Evolutionary conservation across 495 filamentous ascomycete genomes (phyloP), one percentile per base, ranked within the genome.

Genomic region (Hypoxylon subgilvum): DNA sequence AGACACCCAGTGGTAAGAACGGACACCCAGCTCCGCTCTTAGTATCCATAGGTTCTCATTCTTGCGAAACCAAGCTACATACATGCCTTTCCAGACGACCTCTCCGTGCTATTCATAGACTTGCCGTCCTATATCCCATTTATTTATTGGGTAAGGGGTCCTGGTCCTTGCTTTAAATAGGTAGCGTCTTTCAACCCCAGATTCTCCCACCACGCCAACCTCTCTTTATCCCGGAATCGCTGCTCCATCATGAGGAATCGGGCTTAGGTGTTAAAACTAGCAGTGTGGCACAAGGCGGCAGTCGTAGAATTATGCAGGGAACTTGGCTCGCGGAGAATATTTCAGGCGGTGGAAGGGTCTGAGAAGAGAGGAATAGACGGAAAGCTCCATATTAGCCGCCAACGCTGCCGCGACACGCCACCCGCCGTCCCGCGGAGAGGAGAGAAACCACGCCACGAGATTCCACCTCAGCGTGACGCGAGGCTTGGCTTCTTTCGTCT

Each of bases 381-480:
- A 38, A 39, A 28, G 36, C 39, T 52, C 46, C 43, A 53, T 35
- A 64, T 64, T 64, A 64, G 53, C 61, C 61, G 61, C 47, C 44
- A 50, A 50, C 55, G 38, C 51, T 50, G 48, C 53, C 49, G 53
- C 53, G 36, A 43, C 28, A 43, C 52, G 52, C 41, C 36, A 57
- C 31, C 59, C 59, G 59, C 59, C 46, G 46, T 63, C 34, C 52
- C 60, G 60, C 23, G 23, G 23, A 8, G 23, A 27, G 8, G 23
- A 27, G 23, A 3, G 4, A 27, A 27, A 27, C 23, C 3, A 27
- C n/a, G 12, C 10, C n/a, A 18, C 10, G 7, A 16, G 21, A 22
- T 36, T 32, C 43, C 27, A 40, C 52, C 28, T 8, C 4, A 27
- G 23, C 8, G n/a, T n/a, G n/a, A n/a, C n/a, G n/a, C 28, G 28